Base-by-base conservation (phyloP, 2,329 filamentous ascomycete genomes). In the Penicillium sp. region DNA sequence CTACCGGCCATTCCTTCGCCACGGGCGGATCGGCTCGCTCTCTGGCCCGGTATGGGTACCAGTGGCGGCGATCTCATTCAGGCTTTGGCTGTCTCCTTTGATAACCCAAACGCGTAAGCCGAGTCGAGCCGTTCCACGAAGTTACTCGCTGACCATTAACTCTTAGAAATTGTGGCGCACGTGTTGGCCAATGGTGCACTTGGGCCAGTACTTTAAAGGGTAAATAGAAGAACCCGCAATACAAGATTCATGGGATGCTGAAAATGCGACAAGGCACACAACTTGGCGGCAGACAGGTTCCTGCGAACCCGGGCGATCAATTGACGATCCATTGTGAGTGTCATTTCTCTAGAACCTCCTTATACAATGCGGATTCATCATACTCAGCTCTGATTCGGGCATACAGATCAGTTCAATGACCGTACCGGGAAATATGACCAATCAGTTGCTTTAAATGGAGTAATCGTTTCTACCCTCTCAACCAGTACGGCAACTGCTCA, bases 1-100 rank as follows among this genome's bases (percentile, higher is more conserved):
- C 62, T 75, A 4, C 73, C 73, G 4, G 57, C 65, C 0, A 54
- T 58, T 1, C 72, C 73, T 1, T 66, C 58, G 32, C 64, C 65
- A 33, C 65, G 63, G 35, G 60, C 59, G 4, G 70, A 71, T 28
- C 64, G 67, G 46, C 54, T 68, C 18, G 72, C 71, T 5, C 63
- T 76, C 13, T 76, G 73, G 74, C 70, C 75, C 12, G 74, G 74
- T 9, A 75, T 76, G 72, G 73, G 73, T 4, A 76, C 72, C 4
- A 71, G 68, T 4, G 67, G 68, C n/a, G 72, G 70, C 25, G 69
- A 76, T 47, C 53, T 76, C 57, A 71, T 76, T 48, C 73, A 76
- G 63, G 73, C 72, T 4, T 73, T 76, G 27, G 67, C 70, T 45
- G 72, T 74, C 32, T 69, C 70, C 57, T 65, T 32, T 32, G 29